Conservation (phyloP, 1,139 yeast species). For the Yamadazyma membranifaciens region DNA sequence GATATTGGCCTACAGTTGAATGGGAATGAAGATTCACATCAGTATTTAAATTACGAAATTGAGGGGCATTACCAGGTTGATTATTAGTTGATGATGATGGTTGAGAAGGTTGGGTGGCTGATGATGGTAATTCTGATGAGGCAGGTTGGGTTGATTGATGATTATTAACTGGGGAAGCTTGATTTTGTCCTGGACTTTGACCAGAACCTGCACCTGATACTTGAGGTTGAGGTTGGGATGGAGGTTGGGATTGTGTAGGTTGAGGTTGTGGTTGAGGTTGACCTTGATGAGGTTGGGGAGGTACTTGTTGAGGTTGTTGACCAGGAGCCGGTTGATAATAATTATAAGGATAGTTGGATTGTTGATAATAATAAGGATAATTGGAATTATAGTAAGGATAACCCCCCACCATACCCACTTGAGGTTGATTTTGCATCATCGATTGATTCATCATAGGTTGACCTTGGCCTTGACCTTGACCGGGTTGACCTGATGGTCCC, state of each 20-base stretch:
- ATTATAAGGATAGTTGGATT: conserved; percentile 14
- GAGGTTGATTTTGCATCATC: not conserved
- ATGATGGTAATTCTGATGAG: conserved; percentile 1
- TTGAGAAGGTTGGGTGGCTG: conserved; percentile 1
- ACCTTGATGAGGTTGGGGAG: conserved; percentile 1
- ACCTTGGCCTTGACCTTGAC: not conserved
- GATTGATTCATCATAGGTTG: not conserved
- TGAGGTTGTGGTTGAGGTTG: conserved; percentile 2
- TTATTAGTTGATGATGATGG: conserved; percentile 6
- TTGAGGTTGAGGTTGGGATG: conserved; percentile 2
- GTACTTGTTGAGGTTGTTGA: conserved; percentile 3
- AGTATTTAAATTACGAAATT: conserved; percentile 7
- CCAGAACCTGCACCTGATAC: too few species aligned
- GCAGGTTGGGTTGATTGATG: conserved; percentile 1
- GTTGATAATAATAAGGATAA: conserved; percentile 21
- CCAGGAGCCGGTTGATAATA: conserved; percentile 7
- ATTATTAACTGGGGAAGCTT: conserved; percentile 1
- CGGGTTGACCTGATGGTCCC: not conserved
- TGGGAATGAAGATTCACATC: conserved; percentile 21
- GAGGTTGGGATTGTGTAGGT: conserved; percentile 11
- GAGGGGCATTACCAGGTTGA: conserved; percentile 6
- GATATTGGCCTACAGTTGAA: conserved; percentile 47
- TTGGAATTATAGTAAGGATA: conserved; percentile 12
- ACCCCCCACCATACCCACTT: conserved; percentile 3
- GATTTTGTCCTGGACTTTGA: conserved; percentile 8